A percentile compares a stretch with the other conserved stretches of the same genome.
Conservation (phyloP, 352 stramenopile genomes). For the Phytophthora tubulina region DNA sequence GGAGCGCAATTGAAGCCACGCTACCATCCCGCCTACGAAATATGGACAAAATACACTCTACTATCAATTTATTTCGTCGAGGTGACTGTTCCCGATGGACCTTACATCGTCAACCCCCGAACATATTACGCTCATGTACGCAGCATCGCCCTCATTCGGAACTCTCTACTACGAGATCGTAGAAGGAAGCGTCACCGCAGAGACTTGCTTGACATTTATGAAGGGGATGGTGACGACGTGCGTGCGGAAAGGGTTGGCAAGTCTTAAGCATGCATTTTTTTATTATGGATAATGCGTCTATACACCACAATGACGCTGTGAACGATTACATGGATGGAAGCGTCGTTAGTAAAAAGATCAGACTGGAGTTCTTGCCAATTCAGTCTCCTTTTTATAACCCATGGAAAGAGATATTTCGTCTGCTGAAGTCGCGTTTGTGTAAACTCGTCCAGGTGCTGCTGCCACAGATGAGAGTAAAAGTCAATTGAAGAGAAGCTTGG, state of each 20-base stretch:
- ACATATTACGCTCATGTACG: too few relatives aligned
- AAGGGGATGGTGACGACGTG: slow-evolving; percentile 1
- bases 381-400: too few relatives aligned
- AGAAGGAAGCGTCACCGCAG: neutral
- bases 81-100: too few relatives aligned
- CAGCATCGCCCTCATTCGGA: too few relatives aligned
- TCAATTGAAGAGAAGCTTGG: neutral
- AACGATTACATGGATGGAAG: neutral
- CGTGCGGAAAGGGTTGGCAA: neutral
- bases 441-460: neutral
- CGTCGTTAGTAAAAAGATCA: neutral
- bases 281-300: slow-evolving; percentile 1
- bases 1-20: too few relatives aligned
- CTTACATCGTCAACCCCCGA: too few relatives aligned
- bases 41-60: too few relatives aligned
- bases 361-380: neutral
- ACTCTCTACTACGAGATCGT: neutral
- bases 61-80: too few relatives aligned
- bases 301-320: neutral
- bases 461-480: neutral
- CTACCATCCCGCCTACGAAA: too few relatives aligned
- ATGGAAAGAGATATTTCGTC: neutral
- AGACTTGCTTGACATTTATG: neutral
- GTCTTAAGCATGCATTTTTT: neutral
- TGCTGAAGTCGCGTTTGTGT: neutral